Evolutionary conservation across 2,329 filamentous ascomycete genomes (phyloP), one percentile per base, ranked within the genome.

Genomic region (Amphichorda felina): DNA sequence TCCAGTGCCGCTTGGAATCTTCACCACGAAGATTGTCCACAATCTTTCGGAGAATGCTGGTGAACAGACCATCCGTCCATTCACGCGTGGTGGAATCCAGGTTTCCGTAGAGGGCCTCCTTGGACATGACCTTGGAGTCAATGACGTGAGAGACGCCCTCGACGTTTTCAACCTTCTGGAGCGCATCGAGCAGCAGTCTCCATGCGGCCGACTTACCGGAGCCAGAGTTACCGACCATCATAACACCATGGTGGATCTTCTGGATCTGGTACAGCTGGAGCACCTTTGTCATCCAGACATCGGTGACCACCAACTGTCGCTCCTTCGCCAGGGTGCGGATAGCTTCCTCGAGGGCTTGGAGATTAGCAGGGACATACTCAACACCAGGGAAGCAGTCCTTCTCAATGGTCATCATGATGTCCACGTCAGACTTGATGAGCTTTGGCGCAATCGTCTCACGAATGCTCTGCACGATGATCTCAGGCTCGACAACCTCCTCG

Each of bases 191-290:
- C 35, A 99, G 69, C 29, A 94, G 77, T 50, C 84, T 87, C 91
- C 93, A 99, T 5, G 91, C 84, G 2, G 83, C 79, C 28, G 91
- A 95, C 63, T 99, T 99, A 53, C 93, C 93, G 31, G 89, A 82
- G n/a, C 93, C 91, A 21, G 93, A 95, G 51, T 85, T 87, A 43
- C 91, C 91, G 8, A 99, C 91, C 91, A 98, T 96, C 93, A 99
- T 99, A 19, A 99, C 91, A 80, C 91, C 91, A 48, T 99, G 91
- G 51, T 99, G 91, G 39, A 98, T 87, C 45, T 80, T 83, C 58
- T 96, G 91, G 43, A 99, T 99, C 57, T 99, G 91, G 56, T 94
- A 96, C 3, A 98, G 73, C 56, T 99, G 91, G 8, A 98, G 70
- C 24, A 94, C 79, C 63, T 99, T 99, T 39, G 85, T 91, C 75